Percentiles rank a stretch among this genome's conserved stretches.
phyloP scores from a whole-genome alignment of 257 asterid genomes.

The Anisodus acutangulus region DNA sequence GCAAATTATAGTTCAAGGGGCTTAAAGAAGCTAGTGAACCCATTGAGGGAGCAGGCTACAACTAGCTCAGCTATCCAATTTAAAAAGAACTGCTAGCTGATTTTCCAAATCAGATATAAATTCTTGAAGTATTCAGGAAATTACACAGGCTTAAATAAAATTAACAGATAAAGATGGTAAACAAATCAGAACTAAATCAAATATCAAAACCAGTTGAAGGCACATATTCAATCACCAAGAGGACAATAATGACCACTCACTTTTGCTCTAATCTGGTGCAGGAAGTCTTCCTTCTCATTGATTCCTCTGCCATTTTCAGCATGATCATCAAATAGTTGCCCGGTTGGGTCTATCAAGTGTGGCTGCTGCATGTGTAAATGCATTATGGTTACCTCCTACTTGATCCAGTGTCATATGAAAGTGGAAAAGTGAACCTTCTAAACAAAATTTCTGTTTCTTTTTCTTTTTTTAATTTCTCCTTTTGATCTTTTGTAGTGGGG shows the following conservation, averaged over 20 bases:
- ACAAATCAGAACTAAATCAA: not conserved
- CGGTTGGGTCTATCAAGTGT: conserved; percentile 46
- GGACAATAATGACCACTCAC: conserved; percentile 48
- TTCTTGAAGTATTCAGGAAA: not conserved
- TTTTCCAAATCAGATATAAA: conserved; percentile 17
- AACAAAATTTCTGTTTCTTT: conserved; percentile 8
- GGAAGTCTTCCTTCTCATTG: conserved; percentile 77
- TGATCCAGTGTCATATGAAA: conserved; percentile 1
- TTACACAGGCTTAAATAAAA: not conserved
- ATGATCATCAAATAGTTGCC: conserved; percentile 44
- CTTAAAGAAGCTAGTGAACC: not conserved
- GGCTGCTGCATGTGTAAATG: conserved; percentile 47
- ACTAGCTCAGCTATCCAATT: conserved; percentile 18
- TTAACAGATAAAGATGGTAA: conserved; percentile 19
- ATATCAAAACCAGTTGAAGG: not conserved
- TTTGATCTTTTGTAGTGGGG: not conserved
- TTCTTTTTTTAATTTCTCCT: not conserved
- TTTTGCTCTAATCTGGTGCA: conserved; percentile 89
- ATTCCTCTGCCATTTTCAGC: conserved; percentile 41
- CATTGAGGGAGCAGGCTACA: conserved; percentile 7
- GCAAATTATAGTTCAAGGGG: not conserved
- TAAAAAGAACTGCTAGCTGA: not conserved
- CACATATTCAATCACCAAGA: conserved; percentile 13
- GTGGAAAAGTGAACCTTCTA: not conserved
- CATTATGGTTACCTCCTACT: conserved; percentile 22